Evolutionary conservation across 139 green algal genomes (phyloP).

Genomic region (Tetratostichococcus sp.): DNA sequence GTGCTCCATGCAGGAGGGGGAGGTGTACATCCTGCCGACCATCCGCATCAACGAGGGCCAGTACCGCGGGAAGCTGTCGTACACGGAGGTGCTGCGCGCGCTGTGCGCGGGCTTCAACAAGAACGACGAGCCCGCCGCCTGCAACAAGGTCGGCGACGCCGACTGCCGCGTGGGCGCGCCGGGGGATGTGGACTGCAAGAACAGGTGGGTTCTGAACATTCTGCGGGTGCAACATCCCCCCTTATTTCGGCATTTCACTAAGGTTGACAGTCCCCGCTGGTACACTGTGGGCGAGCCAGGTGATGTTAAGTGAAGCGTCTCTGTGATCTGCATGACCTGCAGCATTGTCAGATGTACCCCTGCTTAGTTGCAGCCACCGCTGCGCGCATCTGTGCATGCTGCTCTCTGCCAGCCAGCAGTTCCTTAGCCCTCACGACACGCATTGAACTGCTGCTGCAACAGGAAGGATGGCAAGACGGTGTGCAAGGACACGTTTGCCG

Average conservation of each 20-base stretch:
- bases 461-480: constrained; percentile 48
- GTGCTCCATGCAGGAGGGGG: not conserved
- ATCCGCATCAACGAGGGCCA: constrained; percentile 85
- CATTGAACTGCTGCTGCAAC: not conserved
- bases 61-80: constrained; percentile 75
- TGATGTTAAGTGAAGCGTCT: too few species aligned
- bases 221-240: too few species aligned
- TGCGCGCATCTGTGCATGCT: too few species aligned
- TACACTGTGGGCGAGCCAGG: too few species aligned
- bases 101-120: constrained; percentile 81
- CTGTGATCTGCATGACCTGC: too few species aligned
- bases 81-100: constrained; percentile 68
- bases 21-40: constrained; percentile 84
- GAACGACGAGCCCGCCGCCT: constrained; percentile 61
- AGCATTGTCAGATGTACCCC: too few species aligned
- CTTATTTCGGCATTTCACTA: too few species aligned
- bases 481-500: constrained; percentile 75
- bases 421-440: too few species aligned
- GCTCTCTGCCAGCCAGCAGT: too few species aligned
- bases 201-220: constrained; percentile 28
- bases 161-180: constrained; percentile 54
- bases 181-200: constrained; percentile 59
- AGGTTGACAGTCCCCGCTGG: too few species aligned
- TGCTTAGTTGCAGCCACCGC: too few species aligned
- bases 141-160: constrained; percentile 61